Conservation (phyloP, 345 rosid genomes). For the Triadica sebifera region DNA sequence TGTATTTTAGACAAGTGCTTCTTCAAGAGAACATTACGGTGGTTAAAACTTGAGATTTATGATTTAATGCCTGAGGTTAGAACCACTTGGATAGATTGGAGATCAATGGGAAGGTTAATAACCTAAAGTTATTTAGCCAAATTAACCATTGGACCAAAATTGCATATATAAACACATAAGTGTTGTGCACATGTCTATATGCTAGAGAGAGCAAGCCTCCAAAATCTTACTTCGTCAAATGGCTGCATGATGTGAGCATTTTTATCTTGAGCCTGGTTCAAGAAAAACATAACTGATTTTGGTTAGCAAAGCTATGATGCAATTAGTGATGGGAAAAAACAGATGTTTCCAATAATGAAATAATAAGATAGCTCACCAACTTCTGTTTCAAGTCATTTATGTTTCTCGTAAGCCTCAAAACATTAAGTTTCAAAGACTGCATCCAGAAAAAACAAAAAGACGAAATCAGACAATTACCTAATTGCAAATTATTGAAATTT, state of each 20-base stretch:
- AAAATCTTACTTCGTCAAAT: slow-evolving; percentile 38
- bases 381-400: slow-evolving; percentile 56
- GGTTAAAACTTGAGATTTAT: background rate
- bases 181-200: background rate
- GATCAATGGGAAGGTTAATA: background rate
- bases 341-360: slow-evolving; percentile 5
- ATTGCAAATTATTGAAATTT: background rate
- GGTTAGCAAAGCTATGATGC: background rate
- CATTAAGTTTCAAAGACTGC: slow-evolving; percentile 93
- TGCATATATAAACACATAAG: background rate
- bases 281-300: slow-evolving; percentile 7
- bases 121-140: background rate
- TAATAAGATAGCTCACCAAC: slow-evolving; percentile 51
- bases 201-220: slow-evolving; percentile 26
- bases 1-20: background rate
- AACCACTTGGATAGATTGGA: background rate
- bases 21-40: background rate
- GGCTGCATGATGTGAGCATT: slow-evolving; percentile 35
- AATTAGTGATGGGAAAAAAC: background rate
- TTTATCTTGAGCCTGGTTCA: slow-evolving; percentile 53
- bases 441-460: slow-evolving; percentile 14
- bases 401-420: slow-evolving; percentile 66
- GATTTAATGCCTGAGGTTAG: background rate
- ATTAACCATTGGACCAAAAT: background rate
- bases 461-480: slow-evolving; percentile 3